Evolutionary conservation across 2,329 filamentous ascomycete genomes (phyloP).

Genomic region (Diplodia intermedia): DNA sequence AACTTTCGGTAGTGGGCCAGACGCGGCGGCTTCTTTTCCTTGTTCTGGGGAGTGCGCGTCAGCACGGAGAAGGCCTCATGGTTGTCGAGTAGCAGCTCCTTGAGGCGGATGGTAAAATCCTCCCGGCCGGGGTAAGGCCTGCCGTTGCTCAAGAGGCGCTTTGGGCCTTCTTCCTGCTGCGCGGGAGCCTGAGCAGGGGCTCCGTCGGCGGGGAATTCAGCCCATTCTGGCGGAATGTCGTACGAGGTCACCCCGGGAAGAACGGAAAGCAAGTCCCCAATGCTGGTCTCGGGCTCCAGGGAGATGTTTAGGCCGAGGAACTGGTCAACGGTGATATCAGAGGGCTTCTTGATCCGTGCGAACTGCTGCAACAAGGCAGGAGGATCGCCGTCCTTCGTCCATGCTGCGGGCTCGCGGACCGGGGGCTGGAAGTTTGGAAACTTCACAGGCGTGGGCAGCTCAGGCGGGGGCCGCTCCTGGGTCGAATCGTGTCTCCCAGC

Average conservation of each 20-base stretch:
- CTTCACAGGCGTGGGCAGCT: constrained; percentile 57
- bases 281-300: constrained; percentile 45
- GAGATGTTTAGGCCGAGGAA: constrained; percentile 53
- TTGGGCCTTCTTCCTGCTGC: constrained; percentile 38
- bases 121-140: constrained; percentile 55
- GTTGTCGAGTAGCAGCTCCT: constrained; percentile 62
- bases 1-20: constrained; percentile 66
- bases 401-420: constrained; percentile 40
- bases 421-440: constrained; percentile 58
- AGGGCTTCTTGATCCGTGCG: constrained; percentile 49
- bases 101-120: constrained; percentile 56
- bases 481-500: constrained; percentile 49
- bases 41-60: constrained; percentile 54
- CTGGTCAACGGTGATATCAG: constrained; percentile 51
- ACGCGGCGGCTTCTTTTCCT: constrained; percentile 55
- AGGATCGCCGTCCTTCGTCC: constrained; percentile 41
- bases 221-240: constrained; percentile 50
- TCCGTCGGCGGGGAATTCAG: constrained; percentile 39
- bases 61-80: constrained; percentile 65
- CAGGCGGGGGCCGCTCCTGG: constrained; percentile 56
- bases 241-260: constrained; percentile 46
- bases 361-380: constrained; percentile 46
- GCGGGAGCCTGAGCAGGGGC: constrained; percentile 35
- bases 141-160: constrained; percentile 56
- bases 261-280: constrained; percentile 50